A percentile compares a stretch with the other conserved stretches of the same genome.
Conservation (phyloP, 179 eudicot genomes). For the Corrigiola litoralis region DNA sequence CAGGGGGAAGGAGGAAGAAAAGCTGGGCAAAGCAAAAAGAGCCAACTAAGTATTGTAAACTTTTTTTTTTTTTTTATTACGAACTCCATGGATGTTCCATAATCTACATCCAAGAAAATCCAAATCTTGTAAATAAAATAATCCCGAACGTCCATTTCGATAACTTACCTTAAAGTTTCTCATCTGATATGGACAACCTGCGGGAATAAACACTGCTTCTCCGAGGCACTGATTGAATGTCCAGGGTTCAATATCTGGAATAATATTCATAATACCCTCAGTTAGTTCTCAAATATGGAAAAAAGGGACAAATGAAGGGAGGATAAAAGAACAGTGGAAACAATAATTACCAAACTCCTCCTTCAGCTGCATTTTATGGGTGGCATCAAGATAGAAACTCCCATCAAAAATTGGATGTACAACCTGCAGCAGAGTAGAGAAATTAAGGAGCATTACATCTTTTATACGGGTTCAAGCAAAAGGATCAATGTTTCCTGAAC, state of each 20-base stretch:
- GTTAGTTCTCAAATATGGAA: neutral
- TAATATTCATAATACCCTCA: neutral
- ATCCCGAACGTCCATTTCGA: neutral
- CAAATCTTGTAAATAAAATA: neutral
- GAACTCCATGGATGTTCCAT: neutral
- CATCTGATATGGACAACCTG: constrained; percentile 92
- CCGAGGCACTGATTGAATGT: constrained; percentile 77
- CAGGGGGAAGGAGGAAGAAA: neutral
- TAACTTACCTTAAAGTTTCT: constrained; percentile 58
- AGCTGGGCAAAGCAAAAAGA: neutral
- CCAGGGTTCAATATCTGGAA: constrained; percentile 88
- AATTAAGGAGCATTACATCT: neutral
- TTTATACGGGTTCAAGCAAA: constrained; percentile 6
- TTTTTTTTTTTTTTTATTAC: too few relatives aligned
- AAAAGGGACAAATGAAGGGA: constrained; percentile 2
- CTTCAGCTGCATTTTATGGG: constrained; percentile 73
- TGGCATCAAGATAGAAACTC: constrained; percentile 62
- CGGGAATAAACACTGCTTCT: constrained; percentile 93
- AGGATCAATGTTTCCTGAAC: neutral
- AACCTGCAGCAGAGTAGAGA: constrained; percentile 42
- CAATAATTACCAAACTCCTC: constrained; percentile 70
- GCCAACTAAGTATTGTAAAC: too few relatives aligned
- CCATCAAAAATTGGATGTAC: constrained; percentile 80
- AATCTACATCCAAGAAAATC: neutral
- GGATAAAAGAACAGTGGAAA: neutral